Conservation (phyloP, 2,329 filamentous ascomycete species). For the Alternaria ventricosa region DNA sequence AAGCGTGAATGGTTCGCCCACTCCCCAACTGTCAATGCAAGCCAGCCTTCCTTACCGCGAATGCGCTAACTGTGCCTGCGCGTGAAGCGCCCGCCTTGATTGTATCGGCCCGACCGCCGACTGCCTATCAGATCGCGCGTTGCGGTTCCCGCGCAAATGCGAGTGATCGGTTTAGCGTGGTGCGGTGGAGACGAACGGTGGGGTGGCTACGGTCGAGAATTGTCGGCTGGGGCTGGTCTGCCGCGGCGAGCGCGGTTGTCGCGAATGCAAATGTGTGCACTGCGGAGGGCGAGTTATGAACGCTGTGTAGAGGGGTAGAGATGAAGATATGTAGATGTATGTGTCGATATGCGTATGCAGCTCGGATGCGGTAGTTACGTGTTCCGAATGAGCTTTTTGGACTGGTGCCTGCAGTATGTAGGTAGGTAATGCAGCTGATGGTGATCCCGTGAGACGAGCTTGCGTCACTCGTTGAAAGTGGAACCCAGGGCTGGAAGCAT, state of each 20-base stretch:
- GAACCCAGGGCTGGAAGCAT: neutral
- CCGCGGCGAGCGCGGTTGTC: slow-evolving; percentile 27
- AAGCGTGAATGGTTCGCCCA: slow-evolving; percentile 28
- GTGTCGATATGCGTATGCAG: neutral
- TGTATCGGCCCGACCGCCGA: slow-evolving; percentile 24
- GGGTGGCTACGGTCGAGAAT: slow-evolving; percentile 8
- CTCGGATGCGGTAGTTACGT: neutral
- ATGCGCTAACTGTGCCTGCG: slow-evolving; percentile 15
- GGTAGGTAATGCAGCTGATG: neutral
- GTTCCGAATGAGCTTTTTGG: neutral
- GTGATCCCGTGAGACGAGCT: slow-evolving; percentile 3
- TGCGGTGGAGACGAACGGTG: slow-evolving; percentile 25
- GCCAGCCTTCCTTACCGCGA: slow-evolving; percentile 17
- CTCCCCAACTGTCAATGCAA: slow-evolving; percentile 24
- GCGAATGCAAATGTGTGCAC: slow-evolving; percentile 5
- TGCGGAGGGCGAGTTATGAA: neutral
- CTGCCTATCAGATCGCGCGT: slow-evolving; percentile 28
- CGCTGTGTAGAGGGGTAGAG: neutral
- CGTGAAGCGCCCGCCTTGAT: slow-evolving; percentile 26
- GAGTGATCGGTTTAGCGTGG: slow-evolving; percentile 29
- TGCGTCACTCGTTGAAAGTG: slow-evolving; percentile 1
- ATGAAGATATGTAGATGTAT: neutral
- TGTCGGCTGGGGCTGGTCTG: slow-evolving; percentile 12
- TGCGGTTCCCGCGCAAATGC: slow-evolving; percentile 27
- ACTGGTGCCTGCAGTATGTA: neutral